phyloP scores from a whole-genome alignment of 73 alveolate species.

The Paramecium sexaurelia region DNA sequence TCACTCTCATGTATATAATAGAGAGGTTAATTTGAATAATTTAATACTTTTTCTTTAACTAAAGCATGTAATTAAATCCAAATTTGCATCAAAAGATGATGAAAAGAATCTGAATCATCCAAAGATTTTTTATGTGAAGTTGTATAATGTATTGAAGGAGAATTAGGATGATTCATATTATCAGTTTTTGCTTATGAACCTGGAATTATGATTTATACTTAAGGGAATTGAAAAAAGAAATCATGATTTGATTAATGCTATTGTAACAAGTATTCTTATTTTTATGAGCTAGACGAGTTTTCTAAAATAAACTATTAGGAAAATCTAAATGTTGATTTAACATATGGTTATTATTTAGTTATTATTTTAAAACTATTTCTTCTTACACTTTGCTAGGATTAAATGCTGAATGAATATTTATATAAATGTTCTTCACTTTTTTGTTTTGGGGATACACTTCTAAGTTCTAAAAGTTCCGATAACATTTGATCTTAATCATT shows the following conservation, averaged over 20 bases:
- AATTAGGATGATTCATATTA: background rate
- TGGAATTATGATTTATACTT: background rate
- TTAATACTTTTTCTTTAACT: background rate
- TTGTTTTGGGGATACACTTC: background rate
- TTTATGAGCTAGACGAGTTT: background rate
- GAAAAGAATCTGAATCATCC: background rate
- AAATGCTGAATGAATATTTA: background rate
- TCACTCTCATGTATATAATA: constrained; percentile 39
- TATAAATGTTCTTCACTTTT: background rate
- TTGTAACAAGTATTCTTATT: background rate
- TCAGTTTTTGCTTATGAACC: background rate
- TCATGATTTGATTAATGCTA: background rate
- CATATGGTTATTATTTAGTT: background rate
- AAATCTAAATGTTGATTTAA: background rate
- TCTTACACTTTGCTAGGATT: background rate
- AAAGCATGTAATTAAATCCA: background rate
- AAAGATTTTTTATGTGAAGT: background rate
- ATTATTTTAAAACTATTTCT: background rate
- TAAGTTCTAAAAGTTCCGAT: background rate
- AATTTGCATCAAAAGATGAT: background rate
- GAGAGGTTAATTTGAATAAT: background rate
- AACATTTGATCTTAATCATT: background rate
- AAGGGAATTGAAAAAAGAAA: background rate
- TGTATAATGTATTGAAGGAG: constrained; percentile 7
- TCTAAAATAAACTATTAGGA: background rate